Evolutionary conservation across 257 asterid species (phyloP).

Genomic region (Plectranthus barbatus): DNA sequence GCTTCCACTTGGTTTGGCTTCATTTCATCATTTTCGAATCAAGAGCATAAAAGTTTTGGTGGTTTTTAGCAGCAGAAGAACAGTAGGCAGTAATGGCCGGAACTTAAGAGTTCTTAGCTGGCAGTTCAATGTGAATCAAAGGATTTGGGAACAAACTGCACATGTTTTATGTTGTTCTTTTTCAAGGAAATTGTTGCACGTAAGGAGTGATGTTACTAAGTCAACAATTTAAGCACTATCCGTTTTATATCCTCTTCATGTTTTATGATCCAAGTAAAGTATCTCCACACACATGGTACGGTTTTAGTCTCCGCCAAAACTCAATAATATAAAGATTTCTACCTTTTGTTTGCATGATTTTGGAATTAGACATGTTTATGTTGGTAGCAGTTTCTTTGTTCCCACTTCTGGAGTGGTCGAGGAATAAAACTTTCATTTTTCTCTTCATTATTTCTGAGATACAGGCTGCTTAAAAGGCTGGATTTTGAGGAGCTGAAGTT

Average conservation of each 20-base stretch:
- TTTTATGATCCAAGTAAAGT: background rate
- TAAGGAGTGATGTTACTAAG: background rate
- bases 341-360: background rate
- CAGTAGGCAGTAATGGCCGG: background rate
- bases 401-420: background rate
- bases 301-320: background rate
- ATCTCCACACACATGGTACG: background rate
- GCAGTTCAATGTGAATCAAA: too few species aligned
- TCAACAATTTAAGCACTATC: background rate
- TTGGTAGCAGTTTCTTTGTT: background rate
- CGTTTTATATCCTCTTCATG: background rate
- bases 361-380: background rate
- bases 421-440: background rate
- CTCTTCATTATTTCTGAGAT: background rate
- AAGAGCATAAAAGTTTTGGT: background rate
- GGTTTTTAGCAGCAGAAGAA: background rate
- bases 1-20: background rate
- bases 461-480: constrained; percentile 84
- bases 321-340: background rate
- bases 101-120: background rate
- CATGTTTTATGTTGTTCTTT: background rate
- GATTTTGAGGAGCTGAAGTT: constrained; percentile 82
- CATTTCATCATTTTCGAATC: background rate
- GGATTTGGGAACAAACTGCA: background rate
- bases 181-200: background rate